These are phyloP conservation scores for Poa annua DNA, from an alignment of 176 grass and related monocot species.

Conservation along the genomic window DNA sequence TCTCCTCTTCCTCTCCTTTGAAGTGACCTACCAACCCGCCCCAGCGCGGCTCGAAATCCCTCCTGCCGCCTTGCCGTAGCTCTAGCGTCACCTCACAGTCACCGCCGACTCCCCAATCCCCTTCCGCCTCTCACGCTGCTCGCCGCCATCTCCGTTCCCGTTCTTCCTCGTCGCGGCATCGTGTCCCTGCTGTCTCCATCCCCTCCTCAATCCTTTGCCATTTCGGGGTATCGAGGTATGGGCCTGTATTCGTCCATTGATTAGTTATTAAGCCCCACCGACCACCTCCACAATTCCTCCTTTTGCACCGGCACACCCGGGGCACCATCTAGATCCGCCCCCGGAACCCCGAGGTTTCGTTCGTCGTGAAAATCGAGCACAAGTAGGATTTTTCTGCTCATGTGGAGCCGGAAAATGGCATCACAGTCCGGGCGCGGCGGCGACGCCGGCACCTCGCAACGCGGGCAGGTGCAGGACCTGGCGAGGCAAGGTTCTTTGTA, in stretches of 20 bases:
- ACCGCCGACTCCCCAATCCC: neutral
- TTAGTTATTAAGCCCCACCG: neutral
- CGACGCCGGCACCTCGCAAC: constrained; percentile 2
- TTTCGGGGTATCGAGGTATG: constrained; percentile 5
- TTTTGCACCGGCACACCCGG: neutral
- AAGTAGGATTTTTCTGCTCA: constrained; percentile 34
- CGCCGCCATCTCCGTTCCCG: neutral
- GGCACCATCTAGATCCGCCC: constrained; percentile 8
- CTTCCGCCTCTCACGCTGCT: neutral
- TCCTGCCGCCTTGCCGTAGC: constrained; percentile 21
- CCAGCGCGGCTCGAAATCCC: constrained; percentile 19
- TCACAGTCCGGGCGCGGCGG: constrained; percentile 37
- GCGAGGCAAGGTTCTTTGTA: constrained; percentile 83
- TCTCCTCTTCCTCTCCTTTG: neutral
- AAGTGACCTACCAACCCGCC: constrained; percentile 5
- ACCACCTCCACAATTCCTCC: neutral
- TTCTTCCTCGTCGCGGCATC: neutral
- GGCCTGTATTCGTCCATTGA: neutral
- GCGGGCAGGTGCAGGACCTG: constrained; percentile 58
- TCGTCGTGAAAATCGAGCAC: neutral
- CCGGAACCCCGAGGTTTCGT: constrained; percentile 10
- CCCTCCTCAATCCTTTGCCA: neutral
- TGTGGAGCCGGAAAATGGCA: constrained; percentile 82
- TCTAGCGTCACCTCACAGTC: neutral
- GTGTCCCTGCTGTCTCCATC: neutral